Conservation (phyloP, 306 rosid genomes). For the Vigna unguiculata region DNA sequence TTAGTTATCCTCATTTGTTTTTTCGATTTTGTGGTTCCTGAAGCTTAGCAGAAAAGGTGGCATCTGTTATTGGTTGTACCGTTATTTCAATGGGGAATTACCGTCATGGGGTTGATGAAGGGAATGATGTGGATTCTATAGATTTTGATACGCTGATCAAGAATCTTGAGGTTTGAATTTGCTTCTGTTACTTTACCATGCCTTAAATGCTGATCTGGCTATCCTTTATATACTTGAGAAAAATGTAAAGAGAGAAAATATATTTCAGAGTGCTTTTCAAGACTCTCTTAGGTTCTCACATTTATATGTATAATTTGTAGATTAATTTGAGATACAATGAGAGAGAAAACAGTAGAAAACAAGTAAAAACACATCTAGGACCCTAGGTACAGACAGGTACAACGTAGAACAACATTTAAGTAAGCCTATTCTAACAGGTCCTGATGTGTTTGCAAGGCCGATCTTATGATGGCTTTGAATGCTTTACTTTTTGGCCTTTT, state of each 20-base stretch:
- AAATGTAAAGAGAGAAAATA: too few relatives aligned
- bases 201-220: constrained; percentile 30
- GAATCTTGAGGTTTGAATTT: constrained; percentile 89
- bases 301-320: too few relatives aligned
- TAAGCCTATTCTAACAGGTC: neutral
- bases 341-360: too few relatives aligned
- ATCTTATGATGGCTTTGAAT: neutral
- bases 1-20: constrained; percentile 43
- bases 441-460: constrained; percentile 26
- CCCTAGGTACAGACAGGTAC: too few relatives aligned
- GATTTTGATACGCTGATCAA: constrained; percentile 79
- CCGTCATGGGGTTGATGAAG: constrained; percentile 85
- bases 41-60: constrained; percentile 99
- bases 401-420: too few relatives aligned
- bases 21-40: constrained; percentile 53
- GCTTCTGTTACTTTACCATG: constrained; percentile 40
- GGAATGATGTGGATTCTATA: constrained; percentile 76
- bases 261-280: too few relatives aligned
- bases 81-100: constrained; percentile 98
- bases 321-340: too few relatives aligned
- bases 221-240: constrained; percentile 11
- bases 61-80: constrained; percentile 93
- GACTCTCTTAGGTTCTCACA: too few relatives aligned
- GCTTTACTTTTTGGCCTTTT: constrained; percentile 34
- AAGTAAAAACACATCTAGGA: too few relatives aligned